Evolutionary conservation across 805 yeast genomes (phyloP), one percentile per base, ranked within the genome.

Genomic region (Suhomyces canberraensis): DNA sequence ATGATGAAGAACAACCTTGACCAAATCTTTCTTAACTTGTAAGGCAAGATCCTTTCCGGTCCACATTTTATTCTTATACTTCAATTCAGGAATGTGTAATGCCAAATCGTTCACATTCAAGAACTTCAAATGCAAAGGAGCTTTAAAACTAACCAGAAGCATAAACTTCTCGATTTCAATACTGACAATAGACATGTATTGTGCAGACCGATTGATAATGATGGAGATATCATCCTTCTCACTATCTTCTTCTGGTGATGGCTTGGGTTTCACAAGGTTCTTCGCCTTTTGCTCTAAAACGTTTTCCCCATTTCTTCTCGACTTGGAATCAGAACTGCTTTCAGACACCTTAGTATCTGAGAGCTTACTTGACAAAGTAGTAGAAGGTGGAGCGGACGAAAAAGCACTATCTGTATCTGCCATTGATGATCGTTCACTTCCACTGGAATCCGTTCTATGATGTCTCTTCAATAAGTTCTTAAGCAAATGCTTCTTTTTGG

Each of bases 41-140:
- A 73, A 51, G 2, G 81, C 66, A 28, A 90, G 61, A 46, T 90
- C 97, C 36, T 78, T 65, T 33, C 76, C 66, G 1, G 89, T 78
- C 85, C 95, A 82, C 4, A 84, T 73, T 64, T 76, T 77, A 55
- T 83, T 79, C 24, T 59, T 51, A 49, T 83, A 76, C 34, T 62
- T 58, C 35, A 86, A 59, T 3, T 63, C 63, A 3, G 96, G 96
- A 34, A 90, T 58, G 8, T 66, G 67, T 37, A 91, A 66, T 4
- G 69, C 72, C 46, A 91, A 79, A 46, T 84, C 77, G 35, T 85
- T 84, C 6, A 91, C 87, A 52, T 90, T 88, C 26, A 86, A 73
- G 38, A 91, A 61, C 46, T 82, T 77, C 48, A 76, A 66, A 19
- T 77, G 69, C 11, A 89, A 86, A 11, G 78, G 78, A 7, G 93